Evolutionary conservation across 2,329 filamentous ascomycete genomes (phyloP).

Genomic region (Ustulina deusta): DNA sequence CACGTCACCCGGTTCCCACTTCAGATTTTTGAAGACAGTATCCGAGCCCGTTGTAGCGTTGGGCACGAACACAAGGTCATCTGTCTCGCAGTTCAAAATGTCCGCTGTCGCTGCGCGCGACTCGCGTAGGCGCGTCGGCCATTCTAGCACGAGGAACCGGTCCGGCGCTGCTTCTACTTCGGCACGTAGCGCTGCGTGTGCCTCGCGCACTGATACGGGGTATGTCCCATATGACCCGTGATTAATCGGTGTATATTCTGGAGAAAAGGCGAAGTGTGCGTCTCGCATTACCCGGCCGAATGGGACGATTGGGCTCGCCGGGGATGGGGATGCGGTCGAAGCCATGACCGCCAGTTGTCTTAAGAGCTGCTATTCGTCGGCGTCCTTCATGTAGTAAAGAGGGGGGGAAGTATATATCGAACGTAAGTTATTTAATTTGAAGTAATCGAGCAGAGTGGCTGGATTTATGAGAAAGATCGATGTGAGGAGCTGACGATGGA

Average conservation of each 20-base stretch:
- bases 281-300: constrained; percentile 50
- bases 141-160: constrained; percentile 48
- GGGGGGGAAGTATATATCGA: neutral
- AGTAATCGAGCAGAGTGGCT: neutral
- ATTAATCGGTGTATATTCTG: constrained; percentile 49
- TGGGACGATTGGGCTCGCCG: constrained; percentile 33
- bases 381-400: neutral
- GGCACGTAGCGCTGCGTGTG: constrained; percentile 41
- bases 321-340: neutral
- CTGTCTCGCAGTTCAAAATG: constrained; percentile 39
- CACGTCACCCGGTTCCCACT: constrained; percentile 66
- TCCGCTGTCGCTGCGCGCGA: constrained; percentile 40
- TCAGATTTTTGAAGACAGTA: constrained; percentile 71
- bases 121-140: constrained; percentile 39
- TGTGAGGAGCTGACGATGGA: neutral
- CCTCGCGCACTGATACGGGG: constrained; percentile 43
- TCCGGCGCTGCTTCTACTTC: constrained; percentile 48
- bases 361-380: neutral
- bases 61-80: constrained; percentile 66
- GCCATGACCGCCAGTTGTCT: constrained; percentile 2
- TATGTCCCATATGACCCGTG: constrained; percentile 50
- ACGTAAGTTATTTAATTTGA: neutral
- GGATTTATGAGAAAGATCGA: neutral
- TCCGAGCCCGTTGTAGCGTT: constrained; percentile 75
- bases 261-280: constrained; percentile 48